Evolutionary conservation across 805 yeast genomes (phyloP), one percentile per base, ranked within the genome.

Genomic region (Monosporozyma aquatica): DNA sequence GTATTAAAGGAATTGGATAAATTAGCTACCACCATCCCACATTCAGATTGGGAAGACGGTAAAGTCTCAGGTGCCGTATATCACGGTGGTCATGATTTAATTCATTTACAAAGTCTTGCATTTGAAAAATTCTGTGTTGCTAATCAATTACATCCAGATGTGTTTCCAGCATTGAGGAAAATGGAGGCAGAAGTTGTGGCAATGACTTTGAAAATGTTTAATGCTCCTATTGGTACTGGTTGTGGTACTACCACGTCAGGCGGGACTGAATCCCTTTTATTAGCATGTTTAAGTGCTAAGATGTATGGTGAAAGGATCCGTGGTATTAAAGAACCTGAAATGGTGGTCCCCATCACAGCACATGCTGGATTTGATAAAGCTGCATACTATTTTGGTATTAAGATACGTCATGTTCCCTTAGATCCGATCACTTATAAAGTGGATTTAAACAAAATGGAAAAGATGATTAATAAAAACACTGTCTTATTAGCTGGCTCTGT

Each of bases 331-430:
- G 59, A 71, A 37, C 95, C 96, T 0, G 97, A 92, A 62, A 81
- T 92, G 46, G 71, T 90, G 47, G 90, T 95, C 5, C 97, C 98
- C 0, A 69, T 68, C 11, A 83, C 97, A 0, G 80, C 89, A 1
- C 98, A 90, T 64, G 98, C 98, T 3, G 98, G 95, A 3, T 80
- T 90, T 46, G 89, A 85, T 57, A 90, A 90, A 64, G 97, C 97
- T 3, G 80, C 94, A 29, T 79, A 76, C 56, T 90, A 90, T 66
- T 92, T 90, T 62, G 84, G 83, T 3, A 90, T 92, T 70, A 84
- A 76, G 47, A 66, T 90, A 23, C 82, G 81, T 50, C 83, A 86
- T 53, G 95, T 82, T 7, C 87, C 82, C 23, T 52, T 90, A 35
- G 89, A 82, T 54, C 77, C 82, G 1, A 62, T 56, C 14, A 76